phyloP scores from a whole-genome alignment of 352 stramenopile species.

The Phytophthora pseudosyringae region DNA sequence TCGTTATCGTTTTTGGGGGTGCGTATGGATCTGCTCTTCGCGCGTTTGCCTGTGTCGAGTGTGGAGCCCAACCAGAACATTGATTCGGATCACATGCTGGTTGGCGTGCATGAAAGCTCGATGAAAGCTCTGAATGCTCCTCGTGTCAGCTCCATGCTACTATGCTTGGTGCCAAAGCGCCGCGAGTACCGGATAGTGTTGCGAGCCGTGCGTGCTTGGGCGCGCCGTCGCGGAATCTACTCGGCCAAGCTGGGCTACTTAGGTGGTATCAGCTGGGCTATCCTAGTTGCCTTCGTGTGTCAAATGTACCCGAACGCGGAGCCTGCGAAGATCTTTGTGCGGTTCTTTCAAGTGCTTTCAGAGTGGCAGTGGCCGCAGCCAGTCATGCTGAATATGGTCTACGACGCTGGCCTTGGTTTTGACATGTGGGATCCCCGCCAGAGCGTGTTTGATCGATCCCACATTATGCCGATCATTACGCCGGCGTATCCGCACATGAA shows the following conservation, averaged over 20 bases:
- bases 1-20: conserved; percentile 90
- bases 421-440: conserved; percentile 90
- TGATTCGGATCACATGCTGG: conserved; percentile 88
- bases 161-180: conserved; percentile 91
- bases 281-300: conserved; percentile 96
- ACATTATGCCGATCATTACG: conserved; percentile 99
- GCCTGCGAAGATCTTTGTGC: conserved; percentile 75
- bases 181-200: conserved; percentile 89
- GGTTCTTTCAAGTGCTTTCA: conserved; percentile 87
- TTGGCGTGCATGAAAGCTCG: conserved; percentile 92
- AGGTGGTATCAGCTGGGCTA: conserved; percentile 98
- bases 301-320: conserved; percentile 86
- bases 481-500: conserved; percentile 98
- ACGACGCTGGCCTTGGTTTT: conserved; percentile 79
- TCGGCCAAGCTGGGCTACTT: conserved; percentile 97
- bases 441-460: conserved; percentile 87
- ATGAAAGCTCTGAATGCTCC: conserved; percentile 96
- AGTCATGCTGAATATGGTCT: conserved; percentile 88
- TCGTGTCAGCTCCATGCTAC: conserved; percentile 95
- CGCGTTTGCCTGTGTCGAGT: conserved; percentile 62
- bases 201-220: conserved; percentile 79
- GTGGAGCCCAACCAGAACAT: conserved; percentile 84
- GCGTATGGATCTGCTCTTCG: conserved; percentile 94
- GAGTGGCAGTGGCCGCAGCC: conserved; percentile 86
- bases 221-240: conserved; percentile 94